phyloP scores from a whole-genome alignment of 768 basidiomycete species.

The Lactifluus volemus region DNA sequence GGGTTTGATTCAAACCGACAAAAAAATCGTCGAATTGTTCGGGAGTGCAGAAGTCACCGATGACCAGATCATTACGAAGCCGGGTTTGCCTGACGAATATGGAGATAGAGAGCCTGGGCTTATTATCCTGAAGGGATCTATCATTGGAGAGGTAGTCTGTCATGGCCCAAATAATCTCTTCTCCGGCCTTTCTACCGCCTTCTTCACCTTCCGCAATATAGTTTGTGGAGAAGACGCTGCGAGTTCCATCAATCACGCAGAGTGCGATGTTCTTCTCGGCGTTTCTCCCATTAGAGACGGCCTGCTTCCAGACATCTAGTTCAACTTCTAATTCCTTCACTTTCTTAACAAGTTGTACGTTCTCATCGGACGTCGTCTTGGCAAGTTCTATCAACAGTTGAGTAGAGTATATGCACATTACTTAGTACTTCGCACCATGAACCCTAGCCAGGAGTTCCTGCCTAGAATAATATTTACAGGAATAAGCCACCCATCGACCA shows the following conservation, averaged over 20 bases:
- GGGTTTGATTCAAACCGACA: conserved; percentile 10
- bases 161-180: conserved; percentile 7
- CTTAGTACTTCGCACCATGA: conserved; percentile 2
- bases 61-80: conserved; percentile 9
- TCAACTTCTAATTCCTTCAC: conserved; percentile 17
- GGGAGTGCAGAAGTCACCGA: background rate
- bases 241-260: conserved; percentile 18
- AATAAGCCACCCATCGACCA: background rate
- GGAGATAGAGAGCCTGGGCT: background rate
- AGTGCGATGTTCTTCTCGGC: background rate
- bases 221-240: conserved; percentile 6
- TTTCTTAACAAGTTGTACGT: conserved; percentile 5
- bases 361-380: conserved; percentile 10
- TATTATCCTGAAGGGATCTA: background rate
- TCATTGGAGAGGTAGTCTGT: background rate
- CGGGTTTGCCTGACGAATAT: conserved; percentile 8
- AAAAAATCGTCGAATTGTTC: conserved; percentile 14
- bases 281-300: conserved; percentile 2
- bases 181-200: conserved; percentile 14
- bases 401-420: background rate
- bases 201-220: conserved; percentile 5
- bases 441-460: conserved; percentile 12
- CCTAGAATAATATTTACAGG: conserved; percentile 2
- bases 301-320: conserved; percentile 17
- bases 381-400: conserved; percentile 12